Conservation (phyloP, 148 eudicot species). For the Diospyros lotus region DNA sequence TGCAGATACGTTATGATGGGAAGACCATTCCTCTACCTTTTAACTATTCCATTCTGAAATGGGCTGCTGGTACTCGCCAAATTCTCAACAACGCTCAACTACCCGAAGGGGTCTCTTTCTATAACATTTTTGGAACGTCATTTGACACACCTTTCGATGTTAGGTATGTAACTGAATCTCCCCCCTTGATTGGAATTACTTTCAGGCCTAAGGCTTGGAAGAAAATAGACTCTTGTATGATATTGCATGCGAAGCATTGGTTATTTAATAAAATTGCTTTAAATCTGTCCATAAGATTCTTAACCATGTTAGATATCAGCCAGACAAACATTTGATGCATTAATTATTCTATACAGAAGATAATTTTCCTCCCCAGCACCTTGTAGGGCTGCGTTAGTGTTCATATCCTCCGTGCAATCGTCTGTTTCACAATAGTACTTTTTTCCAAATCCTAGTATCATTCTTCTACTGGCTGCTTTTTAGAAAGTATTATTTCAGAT, state of each 20-base stretch:
- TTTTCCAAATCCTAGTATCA: not conserved
- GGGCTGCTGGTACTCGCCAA: conserved; percentile 78
- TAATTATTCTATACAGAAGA: not conserved
- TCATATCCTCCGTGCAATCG: not conserved
- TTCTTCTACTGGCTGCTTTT: not conserved
- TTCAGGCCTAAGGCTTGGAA: not conserved
- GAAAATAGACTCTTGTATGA: not conserved
- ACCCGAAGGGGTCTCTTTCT: conserved; percentile 69
- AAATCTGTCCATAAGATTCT: not conserved
- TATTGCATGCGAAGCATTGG: not conserved
- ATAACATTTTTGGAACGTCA: conserved; percentile 83
- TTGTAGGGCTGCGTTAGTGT: not conserved
- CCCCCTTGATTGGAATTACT: not conserved
- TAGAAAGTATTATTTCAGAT: not conserved
- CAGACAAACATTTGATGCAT: not conserved
- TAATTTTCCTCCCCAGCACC: not conserved
- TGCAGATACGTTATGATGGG: conserved; percentile 66
- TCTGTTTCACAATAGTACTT: not conserved
- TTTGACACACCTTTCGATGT: conserved; percentile 92
- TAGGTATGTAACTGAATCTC: conserved; percentile 42
- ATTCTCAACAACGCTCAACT: conserved; percentile 57
- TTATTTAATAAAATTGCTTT: not conserved
- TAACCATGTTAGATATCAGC: not conserved
- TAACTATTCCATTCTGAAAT: conserved; percentile 60
- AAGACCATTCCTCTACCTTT: conserved; percentile 76